phyloP scores from a whole-genome alignment of 2,329 filamentous ascomycete species.

The Alternaria alternata region DNA sequence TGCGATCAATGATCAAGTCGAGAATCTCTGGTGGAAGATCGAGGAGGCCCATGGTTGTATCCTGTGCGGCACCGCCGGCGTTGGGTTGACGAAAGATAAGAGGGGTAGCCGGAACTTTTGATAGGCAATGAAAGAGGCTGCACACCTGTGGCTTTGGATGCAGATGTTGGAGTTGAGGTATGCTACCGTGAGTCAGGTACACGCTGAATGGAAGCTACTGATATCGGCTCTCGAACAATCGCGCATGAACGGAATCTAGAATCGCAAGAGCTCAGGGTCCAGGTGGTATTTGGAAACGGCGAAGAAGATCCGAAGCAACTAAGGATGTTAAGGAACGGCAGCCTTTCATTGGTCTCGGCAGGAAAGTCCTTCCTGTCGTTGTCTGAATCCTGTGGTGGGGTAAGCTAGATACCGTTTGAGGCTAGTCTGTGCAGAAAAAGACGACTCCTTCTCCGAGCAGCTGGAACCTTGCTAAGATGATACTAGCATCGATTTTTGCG shows the following conservation, averaged over 20 bases:
- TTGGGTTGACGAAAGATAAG: not conserved
- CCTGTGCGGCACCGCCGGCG: not conserved
- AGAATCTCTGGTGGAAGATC: conserved; percentile 46
- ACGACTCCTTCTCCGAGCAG: not conserved
- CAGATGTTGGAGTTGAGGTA: not conserved
- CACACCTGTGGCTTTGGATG: not conserved
- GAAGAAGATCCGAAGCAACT: not conserved
- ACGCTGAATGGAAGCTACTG: not conserved
- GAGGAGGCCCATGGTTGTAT: conserved; percentile 39
- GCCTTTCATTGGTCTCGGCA: not conserved
- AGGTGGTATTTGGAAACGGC: not conserved
- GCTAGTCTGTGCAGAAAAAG: not conserved
- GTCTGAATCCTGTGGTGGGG: not conserved
- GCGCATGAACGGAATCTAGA: not conserved
- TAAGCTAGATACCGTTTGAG: not conserved
- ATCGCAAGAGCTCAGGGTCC: not conserved
- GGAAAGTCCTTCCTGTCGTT: not conserved
- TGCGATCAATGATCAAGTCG: conserved; percentile 40
- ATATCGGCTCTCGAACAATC: not conserved
- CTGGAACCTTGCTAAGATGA: not conserved
- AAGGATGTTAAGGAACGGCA: not conserved
- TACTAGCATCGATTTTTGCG: not conserved
- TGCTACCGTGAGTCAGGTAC: not conserved
- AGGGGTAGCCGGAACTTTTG: not conserved
- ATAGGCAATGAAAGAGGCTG: not conserved